These are phyloP conservation scores for Yamadazyma sp. DNA, from an alignment of 805 yeast genomes.

Conservation along the genomic window DNA sequence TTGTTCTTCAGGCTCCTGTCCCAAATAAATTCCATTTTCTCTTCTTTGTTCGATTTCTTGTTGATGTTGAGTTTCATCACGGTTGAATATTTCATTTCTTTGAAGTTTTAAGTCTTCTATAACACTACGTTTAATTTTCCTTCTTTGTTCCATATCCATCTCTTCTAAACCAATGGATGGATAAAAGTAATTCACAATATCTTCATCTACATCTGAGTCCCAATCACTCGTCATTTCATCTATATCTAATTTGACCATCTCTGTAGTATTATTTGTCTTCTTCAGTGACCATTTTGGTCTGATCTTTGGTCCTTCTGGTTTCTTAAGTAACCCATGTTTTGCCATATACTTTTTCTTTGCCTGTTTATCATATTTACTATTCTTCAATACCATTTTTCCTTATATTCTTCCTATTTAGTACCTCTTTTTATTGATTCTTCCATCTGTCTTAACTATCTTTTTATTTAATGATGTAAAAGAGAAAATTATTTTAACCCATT, in stretches of 20 bases:
- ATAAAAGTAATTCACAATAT: constrained; percentile 36
- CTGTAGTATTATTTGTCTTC: constrained; percentile 13
- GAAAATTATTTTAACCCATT: too few species aligned
- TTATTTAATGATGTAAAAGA: too few species aligned
- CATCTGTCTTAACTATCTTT: too few species aligned
- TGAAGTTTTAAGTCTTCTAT: constrained; percentile 21
- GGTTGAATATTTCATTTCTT: constrained; percentile 12
- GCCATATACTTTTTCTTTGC: constrained; percentile 37
- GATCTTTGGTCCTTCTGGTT: constrained; percentile 11
- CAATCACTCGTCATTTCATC: constrained; percentile 29
- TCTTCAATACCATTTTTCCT: constrained; percentile 41
- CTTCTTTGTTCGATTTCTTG: constrained; percentile 10
- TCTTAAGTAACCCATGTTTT: constrained; percentile 35
- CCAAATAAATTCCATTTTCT: constrained; percentile 39
- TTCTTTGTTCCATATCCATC: constrained; percentile 31
- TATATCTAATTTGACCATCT: constrained; percentile 26
- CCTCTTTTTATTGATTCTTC: too few species aligned
- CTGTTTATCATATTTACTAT: constrained; percentile 43
- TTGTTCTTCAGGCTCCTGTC: constrained; percentile 13
- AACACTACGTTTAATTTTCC: constrained; percentile 34
- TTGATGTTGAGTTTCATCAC: constrained; percentile 11
- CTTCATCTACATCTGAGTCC: constrained; percentile 42
- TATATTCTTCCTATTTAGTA: too few species aligned
- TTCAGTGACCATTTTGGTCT: constrained; percentile 36
- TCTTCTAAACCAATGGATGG: constrained; percentile 32